phyloP scores from a whole-genome alignment of 2,329 filamentous ascomycete species.

The Sordariomycetes sp. region DNA sequence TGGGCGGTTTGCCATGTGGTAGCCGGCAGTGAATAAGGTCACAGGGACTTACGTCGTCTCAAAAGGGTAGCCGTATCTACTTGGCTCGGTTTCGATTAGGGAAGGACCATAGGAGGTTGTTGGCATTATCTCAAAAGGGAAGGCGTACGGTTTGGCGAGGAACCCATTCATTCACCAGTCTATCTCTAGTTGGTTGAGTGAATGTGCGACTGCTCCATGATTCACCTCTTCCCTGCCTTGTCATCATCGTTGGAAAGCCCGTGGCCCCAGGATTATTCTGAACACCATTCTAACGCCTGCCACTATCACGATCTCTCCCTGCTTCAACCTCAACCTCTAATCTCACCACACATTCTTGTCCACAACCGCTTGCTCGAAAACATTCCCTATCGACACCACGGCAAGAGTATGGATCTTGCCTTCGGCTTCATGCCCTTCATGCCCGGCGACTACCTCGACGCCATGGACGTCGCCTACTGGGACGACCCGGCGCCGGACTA shows the following conservation, averaged over 20 bases:
- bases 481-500: background rate
- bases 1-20: background rate
- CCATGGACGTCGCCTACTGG: background rate
- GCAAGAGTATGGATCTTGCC: background rate
- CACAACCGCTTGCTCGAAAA: background rate
- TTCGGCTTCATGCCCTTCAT: background rate
- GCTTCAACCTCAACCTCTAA: background rate
- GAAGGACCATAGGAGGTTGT: background rate
- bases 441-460: background rate
- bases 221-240: background rate
- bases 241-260: background rate
- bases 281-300: background rate
- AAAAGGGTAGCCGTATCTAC: background rate
- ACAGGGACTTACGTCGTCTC: background rate
- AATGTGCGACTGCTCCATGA: background rate
- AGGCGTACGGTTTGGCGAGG: background rate
- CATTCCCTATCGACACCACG: background rate
- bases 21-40: background rate
- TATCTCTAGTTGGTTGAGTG: background rate
- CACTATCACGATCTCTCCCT: background rate
- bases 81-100: background rate
- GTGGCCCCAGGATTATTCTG: background rate
- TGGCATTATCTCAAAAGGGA: background rate
- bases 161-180: background rate
- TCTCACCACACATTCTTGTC: background rate